Percentiles rank a stretch among this genome's conserved stretches.
Conservation (phyloP, 148 eudicot genomes). For the Diospyros lotus region DNA sequence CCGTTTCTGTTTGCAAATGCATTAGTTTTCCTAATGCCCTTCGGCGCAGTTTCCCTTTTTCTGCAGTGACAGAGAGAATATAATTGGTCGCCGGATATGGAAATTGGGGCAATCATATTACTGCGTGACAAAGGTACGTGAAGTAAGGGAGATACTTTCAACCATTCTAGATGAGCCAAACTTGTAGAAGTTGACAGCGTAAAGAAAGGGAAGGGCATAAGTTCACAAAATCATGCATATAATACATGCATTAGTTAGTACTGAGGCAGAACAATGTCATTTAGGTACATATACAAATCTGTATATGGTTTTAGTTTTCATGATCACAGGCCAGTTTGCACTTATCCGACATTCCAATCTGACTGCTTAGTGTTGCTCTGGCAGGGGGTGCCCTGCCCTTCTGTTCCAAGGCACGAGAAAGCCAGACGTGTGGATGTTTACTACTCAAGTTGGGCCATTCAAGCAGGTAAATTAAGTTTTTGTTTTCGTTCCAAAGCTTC, state of each 20-base stretch:
- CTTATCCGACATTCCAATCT: background rate
- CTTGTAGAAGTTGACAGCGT: background rate
- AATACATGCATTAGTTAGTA: too few species aligned
- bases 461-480: slow-evolving; percentile 50
- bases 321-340: background rate
- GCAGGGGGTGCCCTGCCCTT: slow-evolving; percentile 73
- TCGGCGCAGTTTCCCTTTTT: slow-evolving; percentile 85
- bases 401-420: slow-evolving; percentile 65
- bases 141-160: background rate
- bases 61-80: slow-evolving; percentile 96
- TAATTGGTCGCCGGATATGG: slow-evolving; percentile 89
- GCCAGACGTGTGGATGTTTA: slow-evolving; percentile 90
- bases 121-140: slow-evolving; percentile 86
- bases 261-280: too few species aligned
- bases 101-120: slow-evolving; percentile 72
- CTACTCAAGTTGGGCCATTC: slow-evolving; percentile 96
- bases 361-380: slow-evolving; percentile 5
- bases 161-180: background rate
- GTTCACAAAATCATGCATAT: background rate
- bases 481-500: background rate
- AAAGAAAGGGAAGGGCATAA: background rate
- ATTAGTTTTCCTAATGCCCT: slow-evolving; percentile 10
- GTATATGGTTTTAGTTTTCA: too few species aligned
- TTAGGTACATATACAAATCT: too few species aligned
- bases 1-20: slow-evolving; percentile 1